Evolutionary conservation across 2,329 filamentous ascomycete species (phyloP), one percentile per base, ranked within the genome.

Genomic region (Drechslera avenae): DNA sequence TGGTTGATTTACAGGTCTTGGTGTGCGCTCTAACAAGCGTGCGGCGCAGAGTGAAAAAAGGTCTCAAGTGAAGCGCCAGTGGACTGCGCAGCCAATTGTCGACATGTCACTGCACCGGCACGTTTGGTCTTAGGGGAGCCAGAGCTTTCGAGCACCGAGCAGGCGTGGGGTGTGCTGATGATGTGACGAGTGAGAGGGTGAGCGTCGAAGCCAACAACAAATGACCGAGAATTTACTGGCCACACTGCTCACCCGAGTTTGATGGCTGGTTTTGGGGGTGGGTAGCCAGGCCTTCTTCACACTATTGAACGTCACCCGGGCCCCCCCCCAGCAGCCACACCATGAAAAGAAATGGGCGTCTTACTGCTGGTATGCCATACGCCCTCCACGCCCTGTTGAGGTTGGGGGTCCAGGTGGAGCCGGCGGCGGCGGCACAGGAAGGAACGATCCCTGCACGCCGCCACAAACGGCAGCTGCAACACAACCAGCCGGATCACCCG

Each of bases 161-260:
- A 13, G 45, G 57, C 59, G 62, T 62, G 62, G 59, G 62, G 55
- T 62, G n/a, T n/a, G n/a, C n/a, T n/a, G 48, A 40, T 47, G 41
- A 34, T 10, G 39, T 34, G 41, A n/a, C 12, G 21, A 17, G 19
- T 10, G 39, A 17, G 31, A 17, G 39, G 23, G n/a, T n/a, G 36
- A 40, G 43, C 49, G 40, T 23, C 33, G 23, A 34, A 26, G 33
- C 17, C 32, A 43, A 18, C 32, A 33, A 46, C 37, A 48, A 37
- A 35, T 33, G 41, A 39, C 37, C 34, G 35, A 46, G 19, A 32
- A 36, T 53, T 47, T 39, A 40, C 19, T 43, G 39, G 46, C 34
- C 34, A 37, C 37, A 36, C 41, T 34, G 28, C 36, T 40, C 40
- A 37, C 21, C 6, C 21, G 13, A 39, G 42, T 16, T 14, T 40